Conservation (phyloP, 2,329 filamentous ascomycete species). For the Arthrinium phaeospermum region DNA sequence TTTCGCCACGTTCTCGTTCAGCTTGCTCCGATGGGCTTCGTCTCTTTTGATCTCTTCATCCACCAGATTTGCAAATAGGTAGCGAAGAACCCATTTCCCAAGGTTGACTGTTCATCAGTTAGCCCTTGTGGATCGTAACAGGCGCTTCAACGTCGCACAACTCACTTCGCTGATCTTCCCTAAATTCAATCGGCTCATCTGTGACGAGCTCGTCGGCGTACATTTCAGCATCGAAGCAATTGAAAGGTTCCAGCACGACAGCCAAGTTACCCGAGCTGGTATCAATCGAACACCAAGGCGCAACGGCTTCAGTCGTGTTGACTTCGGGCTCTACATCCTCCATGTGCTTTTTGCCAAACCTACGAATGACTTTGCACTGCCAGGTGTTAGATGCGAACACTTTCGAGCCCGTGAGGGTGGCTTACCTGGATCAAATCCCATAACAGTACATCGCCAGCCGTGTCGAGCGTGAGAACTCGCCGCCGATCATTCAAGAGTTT, state of each 20-base stretch:
- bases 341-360: constrained; percentile 92
- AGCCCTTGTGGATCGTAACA: not conserved
- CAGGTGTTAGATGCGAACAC: constrained; percentile 25
- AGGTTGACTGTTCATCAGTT: constrained; percentile 69
- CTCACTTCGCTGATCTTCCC: constrained; percentile 92
- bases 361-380: constrained; percentile 83
- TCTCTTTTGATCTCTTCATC: constrained; percentile 90
- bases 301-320: constrained; percentile 86
- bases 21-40: constrained; percentile 69
- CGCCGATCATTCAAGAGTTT: constrained; percentile 89
- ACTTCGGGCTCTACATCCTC: constrained; percentile 89
- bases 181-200: constrained; percentile 77
- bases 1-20: constrained; percentile 69
- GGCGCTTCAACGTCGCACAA: not conserved
- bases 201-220: constrained; percentile 89
- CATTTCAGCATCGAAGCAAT: constrained; percentile 96
- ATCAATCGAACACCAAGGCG: constrained; percentile 96
- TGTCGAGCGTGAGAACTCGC: constrained; percentile 89
- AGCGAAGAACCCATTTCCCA: constrained; percentile 93
- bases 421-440: constrained; percentile 90
- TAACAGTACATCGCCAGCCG: constrained; percentile 89
- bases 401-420: constrained; percentile 19
- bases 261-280: constrained; percentile 90
- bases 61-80: constrained; percentile 87
- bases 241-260: constrained; percentile 90